Evolutionary conservation across 495 filamentous ascomycete genomes (phyloP).

Genomic region (Tuber magnatum): DNA sequence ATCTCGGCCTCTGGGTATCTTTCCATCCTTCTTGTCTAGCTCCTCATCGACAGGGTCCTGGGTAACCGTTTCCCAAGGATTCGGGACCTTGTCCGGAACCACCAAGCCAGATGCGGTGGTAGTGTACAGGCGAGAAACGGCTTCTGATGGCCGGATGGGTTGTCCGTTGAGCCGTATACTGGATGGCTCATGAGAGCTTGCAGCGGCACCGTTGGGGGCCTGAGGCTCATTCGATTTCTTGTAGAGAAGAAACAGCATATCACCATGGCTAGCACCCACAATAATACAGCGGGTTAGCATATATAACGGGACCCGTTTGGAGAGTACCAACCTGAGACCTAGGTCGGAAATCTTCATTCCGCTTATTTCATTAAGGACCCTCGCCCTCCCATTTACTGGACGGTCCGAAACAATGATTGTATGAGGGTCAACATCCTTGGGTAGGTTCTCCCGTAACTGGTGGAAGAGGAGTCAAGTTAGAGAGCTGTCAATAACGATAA

Average conservation of each 20-base stretch:
- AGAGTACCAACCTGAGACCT: slow-evolving; percentile 58
- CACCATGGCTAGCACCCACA: slow-evolving; percentile 62
- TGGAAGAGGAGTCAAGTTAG: slow-evolving; percentile 10
- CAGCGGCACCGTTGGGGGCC: slow-evolving; percentile 34
- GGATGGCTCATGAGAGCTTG: slow-evolving; percentile 35
- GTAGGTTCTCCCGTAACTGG: slow-evolving; percentile 58
- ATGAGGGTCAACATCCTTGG: slow-evolving; percentile 61
- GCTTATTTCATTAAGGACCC: slow-evolving; percentile 57
- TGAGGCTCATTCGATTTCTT: slow-evolving; percentile 44
- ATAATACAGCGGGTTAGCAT: slow-evolving; percentile 18
- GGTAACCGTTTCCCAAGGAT: slow-evolving; percentile 85
- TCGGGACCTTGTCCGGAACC: slow-evolving; percentile 50
- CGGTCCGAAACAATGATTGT: slow-evolving; percentile 75
- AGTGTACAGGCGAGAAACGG: slow-evolving; percentile 54
- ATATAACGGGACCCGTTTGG: neutral
- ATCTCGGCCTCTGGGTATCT: slow-evolving; percentile 72
- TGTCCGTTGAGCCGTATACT: slow-evolving; percentile 63
- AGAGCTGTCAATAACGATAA: neutral
- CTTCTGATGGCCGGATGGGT: slow-evolving; percentile 62
- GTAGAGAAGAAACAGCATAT: slow-evolving; percentile 81
- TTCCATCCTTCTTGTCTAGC: slow-evolving; percentile 84
- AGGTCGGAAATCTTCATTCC: slow-evolving; percentile 46
- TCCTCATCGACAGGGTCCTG: slow-evolving; percentile 80
- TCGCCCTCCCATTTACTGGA: slow-evolving; percentile 65
- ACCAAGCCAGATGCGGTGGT: slow-evolving; percentile 48